Conservation (phyloP, 192 early-diverging fungal genomes). For the Podila clonocystis region DNA sequence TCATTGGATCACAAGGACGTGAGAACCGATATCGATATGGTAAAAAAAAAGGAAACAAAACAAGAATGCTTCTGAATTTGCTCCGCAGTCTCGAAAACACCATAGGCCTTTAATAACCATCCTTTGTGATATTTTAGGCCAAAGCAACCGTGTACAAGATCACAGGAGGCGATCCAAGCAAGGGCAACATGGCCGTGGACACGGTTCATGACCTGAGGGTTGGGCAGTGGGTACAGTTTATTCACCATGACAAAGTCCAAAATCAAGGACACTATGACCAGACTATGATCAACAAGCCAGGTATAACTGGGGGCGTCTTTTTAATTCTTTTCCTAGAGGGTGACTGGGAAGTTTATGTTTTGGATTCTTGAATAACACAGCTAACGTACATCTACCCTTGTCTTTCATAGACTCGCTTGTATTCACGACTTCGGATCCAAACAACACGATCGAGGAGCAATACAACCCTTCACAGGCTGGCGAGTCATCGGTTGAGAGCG, state of each 20-base stretch:
- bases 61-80: neutral
- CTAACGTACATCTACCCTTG: neutral
- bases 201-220: constrained; percentile 57
- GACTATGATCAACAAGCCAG: neutral
- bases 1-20: neutral
- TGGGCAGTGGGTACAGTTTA: constrained; percentile 63
- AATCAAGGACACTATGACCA: constrained; percentile 20
- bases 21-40: constrained; percentile 22
- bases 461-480: neutral
- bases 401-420: constrained; percentile 6
- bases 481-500: neutral
- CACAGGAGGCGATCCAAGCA: constrained; percentile 64
- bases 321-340: too few species aligned
- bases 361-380: neutral
- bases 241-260: constrained; percentile 14
- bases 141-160: constrained; percentile 52
- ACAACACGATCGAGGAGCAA: constrained; percentile 21
- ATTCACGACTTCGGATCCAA: constrained; percentile 31
- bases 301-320: neutral
- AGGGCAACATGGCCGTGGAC: constrained; percentile 68
- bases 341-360: too few species aligned
- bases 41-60: neutral
- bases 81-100: neutral
- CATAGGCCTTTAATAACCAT: neutral
- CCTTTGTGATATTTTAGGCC: constrained; percentile 4